Conservation (phyloP, 495 filamentous ascomycete species). For the Lineolata rhizophorae region DNA sequence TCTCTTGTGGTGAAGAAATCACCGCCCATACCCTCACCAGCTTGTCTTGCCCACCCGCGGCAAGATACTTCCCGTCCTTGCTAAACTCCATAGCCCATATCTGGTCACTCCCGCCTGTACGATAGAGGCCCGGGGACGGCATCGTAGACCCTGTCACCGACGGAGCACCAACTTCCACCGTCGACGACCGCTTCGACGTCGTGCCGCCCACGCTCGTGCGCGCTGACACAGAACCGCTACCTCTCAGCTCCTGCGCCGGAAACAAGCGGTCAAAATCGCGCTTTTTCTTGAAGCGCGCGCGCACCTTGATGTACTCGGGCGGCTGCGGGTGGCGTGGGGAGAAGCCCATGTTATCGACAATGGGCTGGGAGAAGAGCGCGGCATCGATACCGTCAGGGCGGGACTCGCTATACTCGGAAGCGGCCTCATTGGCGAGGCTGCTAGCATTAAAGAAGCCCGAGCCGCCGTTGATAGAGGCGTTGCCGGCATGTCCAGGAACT, state of each 20-base stretch:
- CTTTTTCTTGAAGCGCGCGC: constrained; percentile 58
- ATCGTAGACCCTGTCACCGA: background rate
- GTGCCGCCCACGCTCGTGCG: background rate
- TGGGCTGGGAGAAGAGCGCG: constrained; percentile 55
- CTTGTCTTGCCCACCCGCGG: constrained; percentile 70
- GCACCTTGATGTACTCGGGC: constrained; percentile 73
- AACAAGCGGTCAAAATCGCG: constrained; percentile 75
- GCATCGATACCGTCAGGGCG: constrained; percentile 65
- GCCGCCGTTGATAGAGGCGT: too few species aligned
- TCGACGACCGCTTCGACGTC: constrained; percentile 6
- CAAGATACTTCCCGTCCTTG: constrained; percentile 78
- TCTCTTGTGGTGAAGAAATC: constrained; percentile 60
- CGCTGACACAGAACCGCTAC: too few species aligned
- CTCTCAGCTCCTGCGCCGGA: constrained; percentile 66
- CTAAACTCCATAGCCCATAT: constrained; percentile 89
- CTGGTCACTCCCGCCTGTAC: constrained; percentile 21
- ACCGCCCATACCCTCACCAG: constrained; percentile 83
- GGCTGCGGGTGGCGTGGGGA: constrained; percentile 77
- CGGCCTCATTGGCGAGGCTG: constrained; percentile 39
- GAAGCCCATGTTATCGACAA: constrained; percentile 42
- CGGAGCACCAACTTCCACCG: constrained; percentile 1
- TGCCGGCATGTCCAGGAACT: too few species aligned
- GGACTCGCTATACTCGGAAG: constrained; percentile 45
- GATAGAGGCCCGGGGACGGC: background rate
- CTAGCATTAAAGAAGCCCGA: too few species aligned